These are phyloP conservation scores for Coprinopsis sp. DNA, from an alignment of 768 basidiomycete genomes.

Conservation along the genomic window DNA sequence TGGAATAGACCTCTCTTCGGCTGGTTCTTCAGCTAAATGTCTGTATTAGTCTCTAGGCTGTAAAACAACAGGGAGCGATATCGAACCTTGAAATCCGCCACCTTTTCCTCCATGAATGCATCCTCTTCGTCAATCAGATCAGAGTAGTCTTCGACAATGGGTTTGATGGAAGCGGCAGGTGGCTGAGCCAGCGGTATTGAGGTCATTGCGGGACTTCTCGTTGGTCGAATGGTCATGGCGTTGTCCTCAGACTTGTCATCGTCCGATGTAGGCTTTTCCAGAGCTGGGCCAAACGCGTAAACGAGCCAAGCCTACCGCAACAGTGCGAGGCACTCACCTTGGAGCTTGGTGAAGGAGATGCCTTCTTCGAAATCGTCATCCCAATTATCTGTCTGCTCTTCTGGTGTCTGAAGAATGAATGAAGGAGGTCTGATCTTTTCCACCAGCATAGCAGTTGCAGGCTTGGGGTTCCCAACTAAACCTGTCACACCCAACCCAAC, in stretches of 20 bases:
- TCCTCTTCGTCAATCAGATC: conserved; percentile 84
- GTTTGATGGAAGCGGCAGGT: conserved; percentile 55
- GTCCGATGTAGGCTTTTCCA: conserved; percentile 56
- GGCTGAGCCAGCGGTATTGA: conserved; percentile 53
- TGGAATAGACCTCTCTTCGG: conserved; percentile 76
- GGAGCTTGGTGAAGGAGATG: conserved; percentile 81
- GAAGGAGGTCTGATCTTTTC: conserved; percentile 60
- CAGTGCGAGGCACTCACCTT: conserved; percentile 34
- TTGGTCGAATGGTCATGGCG: conserved; percentile 78
- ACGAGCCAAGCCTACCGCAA: conserved; percentile 6
- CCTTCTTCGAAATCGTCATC: conserved; percentile 97
- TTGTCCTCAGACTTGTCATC: conserved; percentile 46
- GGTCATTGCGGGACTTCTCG: conserved; percentile 53
- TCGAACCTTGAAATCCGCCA: conserved; percentile 77
- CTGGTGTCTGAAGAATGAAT: conserved; percentile 65
- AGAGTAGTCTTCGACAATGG: conserved; percentile 88
- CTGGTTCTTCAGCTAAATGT: conserved; percentile 62
- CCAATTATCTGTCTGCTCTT: conserved; percentile 95
- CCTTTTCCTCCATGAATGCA: conserved; percentile 61
- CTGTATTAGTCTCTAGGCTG: neutral
- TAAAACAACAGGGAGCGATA: neutral
- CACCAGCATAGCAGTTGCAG: conserved; percentile 36
- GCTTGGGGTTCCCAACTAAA: conserved; percentile 30
- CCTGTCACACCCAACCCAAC: no score
- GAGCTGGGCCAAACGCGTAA: conserved; percentile 39